These are phyloP conservation scores for Exophiala mesophila DNA, from an alignment of 2,329 filamentous ascomycete species.

Conservation along the genomic window DNA sequence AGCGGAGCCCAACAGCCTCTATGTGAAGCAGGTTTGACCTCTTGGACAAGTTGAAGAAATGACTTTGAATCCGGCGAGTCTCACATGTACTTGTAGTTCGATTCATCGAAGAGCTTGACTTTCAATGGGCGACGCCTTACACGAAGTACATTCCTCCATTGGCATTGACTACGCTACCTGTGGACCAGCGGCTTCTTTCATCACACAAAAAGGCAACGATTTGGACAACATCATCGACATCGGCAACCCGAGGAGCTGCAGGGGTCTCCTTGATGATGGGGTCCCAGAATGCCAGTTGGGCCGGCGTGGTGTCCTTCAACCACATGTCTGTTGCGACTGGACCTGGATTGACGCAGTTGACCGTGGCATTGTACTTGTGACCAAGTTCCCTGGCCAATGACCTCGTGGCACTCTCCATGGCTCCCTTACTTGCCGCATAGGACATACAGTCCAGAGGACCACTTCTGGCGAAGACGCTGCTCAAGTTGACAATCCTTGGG, in stretches of 20 bases:
- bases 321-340: constrained; percentile 62
- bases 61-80: no score
- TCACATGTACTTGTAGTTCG: no score
- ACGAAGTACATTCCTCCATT: constrained; percentile 12
- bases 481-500: constrained; percentile 25
- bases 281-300: neutral
- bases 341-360: constrained; percentile 61
- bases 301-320: neutral
- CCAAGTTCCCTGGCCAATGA: constrained; percentile 65
- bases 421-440: constrained; percentile 69
- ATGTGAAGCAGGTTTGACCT: no score
- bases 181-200: constrained; percentile 24
- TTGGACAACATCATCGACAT: constrained; percentile 20
- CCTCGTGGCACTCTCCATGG: constrained; percentile 69
- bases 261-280: neutral
- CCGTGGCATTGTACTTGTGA: constrained; percentile 56
- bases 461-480: constrained; percentile 19
- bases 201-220: constrained; percentile 23
- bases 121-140: no score
- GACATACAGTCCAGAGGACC: constrained; percentile 64
- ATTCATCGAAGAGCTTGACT: no score
- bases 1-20: no score
- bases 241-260: neutral
- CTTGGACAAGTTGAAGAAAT: no score
- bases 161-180: constrained; percentile 25